Base-by-base conservation (phyloP, 306 rosid genomes). In the Canavalia gladiata region DNA sequence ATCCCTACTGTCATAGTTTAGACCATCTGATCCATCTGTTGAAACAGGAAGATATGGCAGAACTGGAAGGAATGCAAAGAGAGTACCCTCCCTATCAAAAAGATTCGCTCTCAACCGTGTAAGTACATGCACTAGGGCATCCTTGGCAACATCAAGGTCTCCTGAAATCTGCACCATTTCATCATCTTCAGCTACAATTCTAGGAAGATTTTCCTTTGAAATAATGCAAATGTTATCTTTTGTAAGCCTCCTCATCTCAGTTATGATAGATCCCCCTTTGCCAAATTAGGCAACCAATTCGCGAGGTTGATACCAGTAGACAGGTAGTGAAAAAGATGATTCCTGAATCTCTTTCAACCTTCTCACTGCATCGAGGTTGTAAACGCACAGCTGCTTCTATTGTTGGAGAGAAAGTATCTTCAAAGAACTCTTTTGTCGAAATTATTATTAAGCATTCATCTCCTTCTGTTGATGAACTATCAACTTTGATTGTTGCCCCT, bases 121-220 rank as follows among this genome's bases (percentile, higher is more conserved):
- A 69, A 91, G 92, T 47, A 96, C 90, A 51, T 96, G 99, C 78
- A 96, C 88, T 82, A 96, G 94, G 85, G 99, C 99, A 42, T 96
- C 99, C 90, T 93, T 96, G 77, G 92, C 99, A 39, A 96, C 76
- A 81, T 96, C 99, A 30, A 96, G 92, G 68, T 96, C 99, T 81
- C 99, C 99, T 6, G 97, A 82, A 85, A 96, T 88, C 99, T 92
- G 98, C 86, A 96, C 99, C 99, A 96, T 89, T 80, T 96, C 98
- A 72, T 96, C 99, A 81, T 96, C 99, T 46, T 89, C 98, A 43
- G 94, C 81, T 34, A 98, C 99, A 88, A 96, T 83, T 89, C 90
- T 96, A 37, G 99, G 98, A 87, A 96, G 97, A 76, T 83, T 87
- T 55, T 93, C 99, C 86, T 96, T 93, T 0, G 98, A 85, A 42